A percentile compares a stretch with the other conserved stretches of the same genome.
These are phyloP conservation scores for Colletotrichum sp. DNA, from an alignment of 2,329 filamentous ascomycete genomes.

Conservation along the genomic window DNA sequence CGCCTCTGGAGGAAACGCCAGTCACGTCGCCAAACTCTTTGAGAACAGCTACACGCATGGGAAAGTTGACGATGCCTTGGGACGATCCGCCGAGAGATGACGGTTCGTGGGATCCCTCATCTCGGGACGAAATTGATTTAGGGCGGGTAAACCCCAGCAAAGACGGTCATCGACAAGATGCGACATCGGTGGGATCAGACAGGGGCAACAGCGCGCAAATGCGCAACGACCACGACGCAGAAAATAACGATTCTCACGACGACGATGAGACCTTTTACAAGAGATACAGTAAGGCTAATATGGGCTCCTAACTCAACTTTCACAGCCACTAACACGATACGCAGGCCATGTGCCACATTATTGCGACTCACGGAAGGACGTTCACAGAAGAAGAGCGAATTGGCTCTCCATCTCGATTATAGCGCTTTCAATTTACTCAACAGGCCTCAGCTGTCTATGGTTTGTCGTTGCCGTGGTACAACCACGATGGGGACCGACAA, in stretches of 20 bases:
- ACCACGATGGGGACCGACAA: slow-evolving; percentile 64
- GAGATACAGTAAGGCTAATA: slow-evolving; percentile 31
- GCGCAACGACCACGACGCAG: not conserved
- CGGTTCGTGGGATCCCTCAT: not conserved
- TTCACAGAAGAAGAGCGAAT: slow-evolving; percentile 34
- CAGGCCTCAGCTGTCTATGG: slow-evolving; percentile 69
- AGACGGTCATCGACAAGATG: not conserved
- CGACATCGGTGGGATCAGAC: not conserved
- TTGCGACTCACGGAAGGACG: slow-evolving; percentile 35
- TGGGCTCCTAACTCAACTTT: not conserved
- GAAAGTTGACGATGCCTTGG: slow-evolving; percentile 4
- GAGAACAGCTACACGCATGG: not conserved
- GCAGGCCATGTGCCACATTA: slow-evolving; percentile 33
- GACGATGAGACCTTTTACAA: slow-evolving; percentile 33
- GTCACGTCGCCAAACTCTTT: not conserved
- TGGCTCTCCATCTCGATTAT: slow-evolving; percentile 58
- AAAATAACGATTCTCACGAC: slow-evolving; percentile 2
- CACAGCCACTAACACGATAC: not conserved
- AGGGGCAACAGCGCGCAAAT: not conserved
- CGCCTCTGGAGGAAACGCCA: not conserved
- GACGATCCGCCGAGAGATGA: slow-evolving; percentile 7
- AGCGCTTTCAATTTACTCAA: slow-evolving; percentile 64
- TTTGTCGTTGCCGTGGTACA: slow-evolving; percentile 65
- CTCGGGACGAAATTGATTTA: not conserved
- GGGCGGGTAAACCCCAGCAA: not conserved